Evolutionary conservation across 345 rosid species (phyloP).

Genomic region (Linum trigynum): DNA sequence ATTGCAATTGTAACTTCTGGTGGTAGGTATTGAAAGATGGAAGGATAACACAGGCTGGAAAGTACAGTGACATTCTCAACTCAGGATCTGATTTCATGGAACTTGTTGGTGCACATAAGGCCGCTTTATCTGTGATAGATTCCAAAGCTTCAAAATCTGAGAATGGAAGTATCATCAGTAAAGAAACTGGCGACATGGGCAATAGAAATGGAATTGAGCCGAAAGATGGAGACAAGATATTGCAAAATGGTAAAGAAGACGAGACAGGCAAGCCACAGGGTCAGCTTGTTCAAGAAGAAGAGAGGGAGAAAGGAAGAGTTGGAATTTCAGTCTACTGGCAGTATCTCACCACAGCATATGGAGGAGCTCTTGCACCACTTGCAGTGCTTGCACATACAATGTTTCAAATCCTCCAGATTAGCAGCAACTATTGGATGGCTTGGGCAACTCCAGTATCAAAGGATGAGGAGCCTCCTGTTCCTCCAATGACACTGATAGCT

Average conservation of each 20-base stretch:
- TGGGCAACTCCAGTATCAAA: conserved; percentile 63
- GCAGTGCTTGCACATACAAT: conserved; percentile 52
- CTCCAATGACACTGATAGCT: conserved; percentile 32
- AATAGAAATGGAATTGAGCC: conserved; percentile 13
- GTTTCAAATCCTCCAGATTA: conserved; percentile 61
- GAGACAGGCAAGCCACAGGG: conserved; percentile 34
- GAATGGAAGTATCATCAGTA: conserved; percentile 8
- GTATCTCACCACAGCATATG: conserved; percentile 53
- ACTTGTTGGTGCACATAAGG: conserved; percentile 62
- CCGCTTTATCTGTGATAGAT: conserved; percentile 49
- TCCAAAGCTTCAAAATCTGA: conserved; percentile 29
- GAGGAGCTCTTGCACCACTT: conserved; percentile 66
- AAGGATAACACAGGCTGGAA: conserved; percentile 64
- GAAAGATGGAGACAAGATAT: conserved; percentile 24
- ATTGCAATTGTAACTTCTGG: conserved; percentile 5
- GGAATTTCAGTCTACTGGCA: conserved; percentile 56
- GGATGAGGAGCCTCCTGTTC: conserved; percentile 44
- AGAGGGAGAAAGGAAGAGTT: conserved; percentile 73
- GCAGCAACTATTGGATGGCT: conserved; percentile 87
- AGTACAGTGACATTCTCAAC: conserved; percentile 48
- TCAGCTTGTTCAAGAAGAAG: conserved; percentile 73
- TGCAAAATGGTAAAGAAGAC: conserved; percentile 27
- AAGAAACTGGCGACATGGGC: conserved; percentile 16
- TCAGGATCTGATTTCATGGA: conserved; percentile 68
- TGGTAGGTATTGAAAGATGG: conserved; percentile 75